Percentiles rank a stretch among this genome's conserved stretches.
phyloP scores from a whole-genome alignment of 1,139 yeast genomes.

The Tardiomyces blankii region DNA sequence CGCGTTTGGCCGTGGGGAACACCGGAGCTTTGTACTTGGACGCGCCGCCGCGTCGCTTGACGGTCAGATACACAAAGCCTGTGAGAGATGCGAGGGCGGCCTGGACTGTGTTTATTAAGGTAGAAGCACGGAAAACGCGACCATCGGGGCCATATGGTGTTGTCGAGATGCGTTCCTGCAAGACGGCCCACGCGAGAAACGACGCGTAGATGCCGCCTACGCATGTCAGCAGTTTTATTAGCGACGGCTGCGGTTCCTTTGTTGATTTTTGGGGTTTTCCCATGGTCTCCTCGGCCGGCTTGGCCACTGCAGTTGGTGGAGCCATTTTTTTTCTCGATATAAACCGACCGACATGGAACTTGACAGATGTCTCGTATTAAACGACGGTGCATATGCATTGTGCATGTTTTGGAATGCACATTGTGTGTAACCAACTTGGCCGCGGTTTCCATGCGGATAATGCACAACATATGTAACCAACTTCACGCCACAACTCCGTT shows the following conservation, averaged over 20 bases:
- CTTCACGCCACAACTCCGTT: neutral
- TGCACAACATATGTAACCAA: neutral
- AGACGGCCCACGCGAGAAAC: slow-evolving; percentile 81
- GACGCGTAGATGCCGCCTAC: slow-evolving; percentile 71
- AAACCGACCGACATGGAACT: no score
- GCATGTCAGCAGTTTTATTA: slow-evolving; percentile 29
- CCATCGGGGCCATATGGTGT: slow-evolving; percentile 58
- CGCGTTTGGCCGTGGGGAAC: slow-evolving; percentile 22
- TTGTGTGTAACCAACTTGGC: neutral
- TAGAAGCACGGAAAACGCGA: slow-evolving; percentile 58
- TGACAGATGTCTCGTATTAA: no score
- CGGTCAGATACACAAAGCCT: slow-evolving; percentile 48
- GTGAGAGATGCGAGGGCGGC: slow-evolving; percentile 58
- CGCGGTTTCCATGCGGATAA: neutral
- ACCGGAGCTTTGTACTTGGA: slow-evolving; percentile 14
- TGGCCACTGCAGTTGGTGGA: no score
- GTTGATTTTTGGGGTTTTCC: neutral
- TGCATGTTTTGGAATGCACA: no score
- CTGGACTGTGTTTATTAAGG: slow-evolving; percentile 64
- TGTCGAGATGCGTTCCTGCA: slow-evolving; percentile 81
- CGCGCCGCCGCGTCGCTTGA: slow-evolving; percentile 22
- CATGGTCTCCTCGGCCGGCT: neutral
- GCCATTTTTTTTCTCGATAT: no score
- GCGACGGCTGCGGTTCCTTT: neutral
- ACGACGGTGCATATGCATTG: no score